These are phyloP conservation scores for Fonsecaea nubica DNA, from an alignment of 2,329 filamentous ascomycete species.

Conservation along the genomic window DNA sequence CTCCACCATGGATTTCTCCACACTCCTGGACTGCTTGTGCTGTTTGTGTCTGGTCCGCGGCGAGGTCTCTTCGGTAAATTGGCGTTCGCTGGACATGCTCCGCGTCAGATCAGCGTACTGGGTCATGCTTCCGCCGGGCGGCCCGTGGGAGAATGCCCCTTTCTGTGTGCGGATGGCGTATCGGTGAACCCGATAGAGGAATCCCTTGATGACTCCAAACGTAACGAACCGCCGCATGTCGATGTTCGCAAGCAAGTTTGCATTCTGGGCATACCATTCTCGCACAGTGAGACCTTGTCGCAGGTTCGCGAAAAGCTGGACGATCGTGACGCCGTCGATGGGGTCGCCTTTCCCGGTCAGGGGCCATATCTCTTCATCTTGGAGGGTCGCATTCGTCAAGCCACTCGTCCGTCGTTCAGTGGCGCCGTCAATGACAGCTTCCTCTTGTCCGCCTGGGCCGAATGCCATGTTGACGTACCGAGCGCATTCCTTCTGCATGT, in stretches of 20 bases:
- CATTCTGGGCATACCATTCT: conserved; percentile 82
- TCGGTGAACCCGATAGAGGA: conserved; percentile 90
- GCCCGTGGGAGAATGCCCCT: conserved; percentile 4
- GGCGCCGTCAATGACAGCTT: conserved; percentile 29
- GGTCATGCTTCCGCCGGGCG: background rate
- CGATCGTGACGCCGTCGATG: conserved; percentile 61
- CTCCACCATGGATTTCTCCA: conserved; percentile 12
- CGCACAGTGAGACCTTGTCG: conserved; percentile 81
- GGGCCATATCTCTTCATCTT: conserved; percentile 51
- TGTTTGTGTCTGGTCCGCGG: conserved; percentile 16
- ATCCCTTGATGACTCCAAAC: conserved; percentile 94
- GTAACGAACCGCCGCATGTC: conserved; percentile 92
- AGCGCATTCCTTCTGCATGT: conserved; percentile 85
- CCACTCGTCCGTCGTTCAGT: conserved; percentile 32
- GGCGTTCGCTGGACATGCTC: conserved; percentile 36
- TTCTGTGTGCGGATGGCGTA: conserved; percentile 69
- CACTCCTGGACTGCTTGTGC: conserved; percentile 2
- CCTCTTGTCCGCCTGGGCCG: conserved; percentile 43
- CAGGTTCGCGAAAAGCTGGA: conserved; percentile 85
- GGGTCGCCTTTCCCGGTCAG: conserved; percentile 46
- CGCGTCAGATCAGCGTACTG: conserved; percentile 17
- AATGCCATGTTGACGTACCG: conserved; percentile 74
- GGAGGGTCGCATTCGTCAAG: conserved; percentile 36
- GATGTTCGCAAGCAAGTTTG: conserved; percentile 73
- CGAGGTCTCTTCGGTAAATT: conserved; percentile 27